Conservation (phyloP, 2,329 filamentous ascomycete genomes). For the Geosmithia putterillii region DNA sequence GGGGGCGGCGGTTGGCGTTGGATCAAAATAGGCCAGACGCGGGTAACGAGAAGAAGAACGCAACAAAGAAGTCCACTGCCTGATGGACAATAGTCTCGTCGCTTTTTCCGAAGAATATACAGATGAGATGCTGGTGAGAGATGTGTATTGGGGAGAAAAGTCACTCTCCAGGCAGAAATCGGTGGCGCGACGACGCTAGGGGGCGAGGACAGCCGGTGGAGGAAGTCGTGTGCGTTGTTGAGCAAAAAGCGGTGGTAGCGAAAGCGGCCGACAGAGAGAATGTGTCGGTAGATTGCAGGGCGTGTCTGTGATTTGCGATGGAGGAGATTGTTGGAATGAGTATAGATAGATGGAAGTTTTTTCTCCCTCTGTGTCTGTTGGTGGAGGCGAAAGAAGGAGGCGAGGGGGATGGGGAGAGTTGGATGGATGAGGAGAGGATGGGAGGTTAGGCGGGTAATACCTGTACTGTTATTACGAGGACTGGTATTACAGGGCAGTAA, state of each 20-base stretch:
- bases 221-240: neutral
- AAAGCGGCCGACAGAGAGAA: neutral
- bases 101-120: neutral
- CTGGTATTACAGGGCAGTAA: too few relatives aligned
- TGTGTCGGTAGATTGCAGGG: too few relatives aligned
- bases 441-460: neutral
- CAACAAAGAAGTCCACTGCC: neutral
- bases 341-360: neutral
- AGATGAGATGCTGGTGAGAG: neutral
- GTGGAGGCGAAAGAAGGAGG: neutral
- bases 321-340: neutral
- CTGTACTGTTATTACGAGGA: neutral
- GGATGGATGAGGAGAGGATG: slow-evolving; percentile 2
- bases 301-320: neutral
- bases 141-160: neutral
- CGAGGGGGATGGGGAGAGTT: slow-evolving; percentile 1
- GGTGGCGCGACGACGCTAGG: neutral
- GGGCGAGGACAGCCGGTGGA: slow-evolving; percentile 1
- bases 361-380: neutral
- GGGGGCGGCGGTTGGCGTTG: neutral
- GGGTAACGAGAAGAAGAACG: too few relatives aligned
- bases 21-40: neutral
- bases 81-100: neutral
- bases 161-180: neutral
- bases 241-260: too few relatives aligned